Conservation (phyloP, 176 grass and related monocot genomes). For the Calamus simplicifolius region DNA sequence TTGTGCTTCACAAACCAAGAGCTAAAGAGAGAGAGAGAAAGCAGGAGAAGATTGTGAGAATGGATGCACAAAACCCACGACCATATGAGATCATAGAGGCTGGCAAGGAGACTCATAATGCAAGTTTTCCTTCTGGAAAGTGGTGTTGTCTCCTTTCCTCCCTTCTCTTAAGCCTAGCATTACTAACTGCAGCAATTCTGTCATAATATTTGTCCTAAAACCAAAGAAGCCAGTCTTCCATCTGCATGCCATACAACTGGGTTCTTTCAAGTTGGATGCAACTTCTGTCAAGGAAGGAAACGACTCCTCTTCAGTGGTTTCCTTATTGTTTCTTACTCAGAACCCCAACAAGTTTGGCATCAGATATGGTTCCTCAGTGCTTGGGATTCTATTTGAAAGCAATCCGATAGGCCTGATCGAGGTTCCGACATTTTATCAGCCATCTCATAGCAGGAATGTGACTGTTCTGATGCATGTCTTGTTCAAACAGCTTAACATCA, state of each 20-base stretch:
- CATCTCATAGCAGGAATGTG: slow-evolving; percentile 45
- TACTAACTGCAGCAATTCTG: slow-evolving; percentile 30
- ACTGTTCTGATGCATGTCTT: slow-evolving; percentile 59
- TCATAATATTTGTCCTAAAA: slow-evolving; percentile 45
- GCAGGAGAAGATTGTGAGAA: slow-evolving; percentile 11
- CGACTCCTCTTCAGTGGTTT: slow-evolving; percentile 43
- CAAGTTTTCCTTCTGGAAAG: slow-evolving; percentile 20
- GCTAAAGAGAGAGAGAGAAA: neutral
- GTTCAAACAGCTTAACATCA: slow-evolving; percentile 41
- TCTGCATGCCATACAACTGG: slow-evolving; percentile 60
- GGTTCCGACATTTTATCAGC: slow-evolving; percentile 77
- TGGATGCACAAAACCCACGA: slow-evolving; percentile 2
- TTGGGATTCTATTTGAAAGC: slow-evolving; percentile 47
- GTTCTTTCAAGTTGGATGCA: slow-evolving; percentile 16
- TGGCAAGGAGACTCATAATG: slow-evolving; percentile 18
- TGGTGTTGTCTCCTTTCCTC: slow-evolving; percentile 39
- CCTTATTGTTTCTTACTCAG: slow-evolving; percentile 48
- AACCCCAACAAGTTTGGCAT: slow-evolving; percentile 80
- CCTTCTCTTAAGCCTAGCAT: slow-evolving; percentile 31
- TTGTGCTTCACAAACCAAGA: slow-evolving; percentile 7
- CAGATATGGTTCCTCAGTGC: slow-evolving; percentile 47
- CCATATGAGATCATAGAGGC: slow-evolving; percentile 5
- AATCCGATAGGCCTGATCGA: slow-evolving; percentile 51
- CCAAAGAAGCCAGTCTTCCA: slow-evolving; percentile 68
- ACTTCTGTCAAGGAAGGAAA: slow-evolving; percentile 25